Evolutionary conservation across 2,329 filamentous ascomycete genomes (phyloP), one percentile per base, ranked within the genome.

Genomic region (Penicillium expansum): DNA sequence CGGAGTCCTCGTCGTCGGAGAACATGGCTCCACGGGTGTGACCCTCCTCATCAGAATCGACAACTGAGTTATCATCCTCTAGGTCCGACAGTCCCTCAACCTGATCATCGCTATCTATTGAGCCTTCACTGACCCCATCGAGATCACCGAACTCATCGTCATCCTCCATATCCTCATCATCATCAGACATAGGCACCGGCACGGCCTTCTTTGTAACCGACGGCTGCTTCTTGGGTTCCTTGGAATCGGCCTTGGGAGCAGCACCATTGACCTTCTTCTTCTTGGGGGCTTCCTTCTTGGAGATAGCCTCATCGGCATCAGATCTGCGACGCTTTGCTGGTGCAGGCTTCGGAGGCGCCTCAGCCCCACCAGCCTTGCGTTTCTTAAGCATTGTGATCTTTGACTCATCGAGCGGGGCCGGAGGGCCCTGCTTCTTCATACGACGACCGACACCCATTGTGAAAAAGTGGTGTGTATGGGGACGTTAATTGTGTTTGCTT

Each of bases 391-490:
- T 67, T 38, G 75, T 85, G 63, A 86, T 84, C 71, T 76, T 79
- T 20, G 76, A 79, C 65, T 96, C 91, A 63, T 94, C 91, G 64
- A 97, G 83, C 63, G 89, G 83, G 69, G 89, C 85, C 52, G 94
- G 94, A 63, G 88, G 82, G 55, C 92, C 93, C 83, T 97, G 94
- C 79, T 97, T 97, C 76, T 92, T 90, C 88, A 97, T 95, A 69
- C 92, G 91, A 74, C 92, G 89, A 74, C 92, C 90, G 61, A 86
- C 85, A 80, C 91, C 92, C 92, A 96, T 96, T 70, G 74, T 86
- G 72, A 72, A 45, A 39, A 41, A 47, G 18, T 64, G 55, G 57
- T 57, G 57, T 61, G 54, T 55, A 55, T 60, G 50, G 52, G 38
- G 65, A 53, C 35, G 51, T 65, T 60, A 63, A 43, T 45, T 50